Conservation (phyloP, 1,284 basidiomycete species). For the Pyrrhoderma noxium region DNA sequence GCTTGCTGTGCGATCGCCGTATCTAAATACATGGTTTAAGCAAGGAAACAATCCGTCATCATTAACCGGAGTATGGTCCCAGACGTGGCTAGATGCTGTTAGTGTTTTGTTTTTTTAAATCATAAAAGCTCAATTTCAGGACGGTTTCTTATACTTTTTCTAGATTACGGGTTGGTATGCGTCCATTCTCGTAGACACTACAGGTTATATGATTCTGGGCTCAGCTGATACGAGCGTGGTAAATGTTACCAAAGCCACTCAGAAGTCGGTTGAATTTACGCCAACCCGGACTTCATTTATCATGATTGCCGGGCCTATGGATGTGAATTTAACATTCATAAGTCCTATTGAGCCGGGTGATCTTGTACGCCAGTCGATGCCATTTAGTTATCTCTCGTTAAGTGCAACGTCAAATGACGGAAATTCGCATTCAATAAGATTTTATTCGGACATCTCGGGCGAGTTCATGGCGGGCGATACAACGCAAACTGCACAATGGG, state of each 20-base stretch:
- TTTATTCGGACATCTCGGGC: slow-evolving; percentile 21
- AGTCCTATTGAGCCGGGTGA: slow-evolving; percentile 33
- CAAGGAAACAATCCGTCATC: slow-evolving; percentile 10
- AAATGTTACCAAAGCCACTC: slow-evolving; percentile 12
- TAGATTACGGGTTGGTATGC: slow-evolving; percentile 32
- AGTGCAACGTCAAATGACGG: slow-evolving; percentile 22
- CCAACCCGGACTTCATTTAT: slow-evolving; percentile 31
- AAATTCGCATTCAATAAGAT: slow-evolving; percentile 18
- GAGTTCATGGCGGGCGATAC: slow-evolving; percentile 5
- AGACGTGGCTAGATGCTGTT: not conserved
- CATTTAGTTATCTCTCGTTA: slow-evolving; percentile 23
- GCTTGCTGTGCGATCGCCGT: slow-evolving; percentile 14
- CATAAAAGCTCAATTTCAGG: too few relatives aligned
- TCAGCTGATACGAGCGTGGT: slow-evolving; percentile 11
- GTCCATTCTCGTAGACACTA: slow-evolving; percentile 33
- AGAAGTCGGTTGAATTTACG: slow-evolving; percentile 23
- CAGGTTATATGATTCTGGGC: slow-evolving; percentile 20
- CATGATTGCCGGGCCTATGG: slow-evolving; percentile 31
- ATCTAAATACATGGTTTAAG: slow-evolving; percentile 12
- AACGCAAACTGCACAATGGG: slow-evolving; percentile 26
- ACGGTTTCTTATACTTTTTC: not conserved
- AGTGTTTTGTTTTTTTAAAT: too few relatives aligned
- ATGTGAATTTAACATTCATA: slow-evolving; percentile 32
- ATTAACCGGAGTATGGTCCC: not conserved
- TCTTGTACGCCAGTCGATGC: slow-evolving; percentile 22